Conservation (phyloP, 257 asterid genomes). For the Ocimum tenuiflorum region DNA sequence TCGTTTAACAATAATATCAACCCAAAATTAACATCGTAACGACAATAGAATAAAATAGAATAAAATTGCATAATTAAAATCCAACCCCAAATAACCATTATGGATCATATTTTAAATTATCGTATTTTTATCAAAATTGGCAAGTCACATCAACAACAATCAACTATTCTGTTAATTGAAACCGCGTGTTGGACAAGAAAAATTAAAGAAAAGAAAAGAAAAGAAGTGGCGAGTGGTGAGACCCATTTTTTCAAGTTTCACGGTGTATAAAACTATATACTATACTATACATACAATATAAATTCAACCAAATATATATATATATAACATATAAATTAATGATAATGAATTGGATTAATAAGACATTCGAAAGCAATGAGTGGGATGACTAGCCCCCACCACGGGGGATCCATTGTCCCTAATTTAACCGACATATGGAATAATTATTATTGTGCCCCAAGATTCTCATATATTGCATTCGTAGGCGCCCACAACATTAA, state of each 20-base stretch:
- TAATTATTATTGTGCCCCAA: constrained; percentile 57
- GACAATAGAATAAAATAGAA: too few species aligned
- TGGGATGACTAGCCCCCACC: constrained; percentile 60
- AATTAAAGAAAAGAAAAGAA: too few species aligned
- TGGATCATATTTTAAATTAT: too few species aligned
- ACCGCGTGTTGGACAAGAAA: constrained; percentile 34
- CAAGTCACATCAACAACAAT: too few species aligned
- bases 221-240: constrained; percentile 11
- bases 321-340: neutral
- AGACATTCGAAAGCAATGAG: constrained; percentile 47
- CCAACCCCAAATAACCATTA: too few species aligned
- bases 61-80: too few species aligned
- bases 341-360: neutral
- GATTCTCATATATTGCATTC: constrained; percentile 45
- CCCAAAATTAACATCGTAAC: too few species aligned
- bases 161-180: neutral
- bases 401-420: constrained; percentile 61
- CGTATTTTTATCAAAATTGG: too few species aligned
- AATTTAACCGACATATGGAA: constrained; percentile 74
- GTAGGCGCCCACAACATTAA: constrained; percentile 28
- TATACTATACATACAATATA: too few species aligned
- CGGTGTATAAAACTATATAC: neutral
- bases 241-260: neutral
- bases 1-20: too few species aligned
- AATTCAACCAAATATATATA: too few species aligned